Conservation (phyloP, 208 protist species). For the Vickermania ingenoplastis region DNA sequence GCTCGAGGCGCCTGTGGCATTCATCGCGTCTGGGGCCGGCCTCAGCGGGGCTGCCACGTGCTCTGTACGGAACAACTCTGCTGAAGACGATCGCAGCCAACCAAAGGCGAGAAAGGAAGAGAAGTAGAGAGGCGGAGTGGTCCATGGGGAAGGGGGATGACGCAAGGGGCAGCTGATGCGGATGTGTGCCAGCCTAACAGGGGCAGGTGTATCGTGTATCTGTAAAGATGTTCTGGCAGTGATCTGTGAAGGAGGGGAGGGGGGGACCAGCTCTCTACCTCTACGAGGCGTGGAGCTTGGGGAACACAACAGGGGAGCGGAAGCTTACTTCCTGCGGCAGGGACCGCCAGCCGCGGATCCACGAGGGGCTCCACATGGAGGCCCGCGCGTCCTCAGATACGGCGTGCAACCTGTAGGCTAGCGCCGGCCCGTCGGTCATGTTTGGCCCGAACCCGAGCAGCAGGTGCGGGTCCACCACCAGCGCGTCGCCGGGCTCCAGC, state of each 20-base stretch:
- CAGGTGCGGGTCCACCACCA: constrained; percentile 72
- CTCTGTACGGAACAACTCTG: background rate
- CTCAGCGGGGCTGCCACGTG: background rate
- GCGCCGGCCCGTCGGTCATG: constrained; percentile 30
- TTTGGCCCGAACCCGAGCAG: constrained; percentile 74
- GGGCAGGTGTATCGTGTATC: too few species aligned
- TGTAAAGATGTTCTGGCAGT: too few species aligned
- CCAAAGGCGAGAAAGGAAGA: too few species aligned
- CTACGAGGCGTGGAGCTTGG: too few species aligned
- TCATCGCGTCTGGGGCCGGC: background rate
- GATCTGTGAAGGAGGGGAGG: too few species aligned
- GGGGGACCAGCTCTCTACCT: too few species aligned
- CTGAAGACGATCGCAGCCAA: too few species aligned
- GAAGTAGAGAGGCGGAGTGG: too few species aligned
- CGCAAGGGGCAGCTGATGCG: too few species aligned
- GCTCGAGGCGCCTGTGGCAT: background rate
- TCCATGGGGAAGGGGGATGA: too few species aligned
- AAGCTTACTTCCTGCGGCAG: constrained; percentile 66
- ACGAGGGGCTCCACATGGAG: constrained; percentile 52
- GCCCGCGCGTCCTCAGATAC: constrained; percentile 38
- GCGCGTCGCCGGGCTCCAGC: constrained; percentile 38
- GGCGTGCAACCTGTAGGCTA: constrained; percentile 64
- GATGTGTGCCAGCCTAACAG: too few species aligned
- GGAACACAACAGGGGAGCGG: constrained; percentile 62
- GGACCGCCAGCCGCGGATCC: constrained; percentile 72